Percentiles rank a stretch among this genome's conserved stretches.
phyloP scores from a whole-genome alignment of 2,329 filamentous ascomycete genomes.

The Paecilomyces variotii region DNA sequence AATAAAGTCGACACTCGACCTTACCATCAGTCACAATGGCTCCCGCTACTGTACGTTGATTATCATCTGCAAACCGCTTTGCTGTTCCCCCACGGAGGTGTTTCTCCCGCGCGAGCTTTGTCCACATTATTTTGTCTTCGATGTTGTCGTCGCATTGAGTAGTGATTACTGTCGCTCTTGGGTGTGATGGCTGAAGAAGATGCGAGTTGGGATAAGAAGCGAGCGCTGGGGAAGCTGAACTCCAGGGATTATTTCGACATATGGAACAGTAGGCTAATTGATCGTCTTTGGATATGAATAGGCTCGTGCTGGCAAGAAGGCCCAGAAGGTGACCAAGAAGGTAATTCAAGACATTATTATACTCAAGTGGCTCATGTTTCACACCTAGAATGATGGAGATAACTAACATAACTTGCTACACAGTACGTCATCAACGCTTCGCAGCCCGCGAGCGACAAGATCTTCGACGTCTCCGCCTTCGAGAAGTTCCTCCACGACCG shows the following conservation, averaged over 20 bases:
- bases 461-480: constrained; percentile 98
- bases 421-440: constrained; percentile 99
- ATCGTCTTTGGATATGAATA: constrained; percentile 36
- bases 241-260: constrained; percentile 18
- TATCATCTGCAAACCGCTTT: constrained; percentile 58
- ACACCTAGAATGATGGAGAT: constrained; percentile 1
- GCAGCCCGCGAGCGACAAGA: constrained; percentile 98
- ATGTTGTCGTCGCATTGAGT: neutral
- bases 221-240: constrained; percentile 5
- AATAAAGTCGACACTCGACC: constrained; percentile 11
- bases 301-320: constrained; percentile 36
- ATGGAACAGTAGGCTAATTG: constrained; percentile 92
- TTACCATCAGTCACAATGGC: constrained; percentile 61
- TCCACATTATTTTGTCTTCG: constrained; percentile 12
- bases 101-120: neutral
- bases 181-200: constrained; percentile 1
- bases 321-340: constrained; percentile 44
- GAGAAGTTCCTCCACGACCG: constrained; percentile 99
- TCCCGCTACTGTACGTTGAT: constrained; percentile 73
- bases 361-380: too few relatives aligned
- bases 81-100: constrained; percentile 63
- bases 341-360: constrained; percentile 14
- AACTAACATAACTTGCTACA: constrained; percentile 6
- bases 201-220: neutral
- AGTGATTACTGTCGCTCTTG: neutral